These are phyloP conservation scores for Plasmodium malariae DNA, from an alignment of 169 alveolate genomes.

Conservation along the genomic window DNA sequence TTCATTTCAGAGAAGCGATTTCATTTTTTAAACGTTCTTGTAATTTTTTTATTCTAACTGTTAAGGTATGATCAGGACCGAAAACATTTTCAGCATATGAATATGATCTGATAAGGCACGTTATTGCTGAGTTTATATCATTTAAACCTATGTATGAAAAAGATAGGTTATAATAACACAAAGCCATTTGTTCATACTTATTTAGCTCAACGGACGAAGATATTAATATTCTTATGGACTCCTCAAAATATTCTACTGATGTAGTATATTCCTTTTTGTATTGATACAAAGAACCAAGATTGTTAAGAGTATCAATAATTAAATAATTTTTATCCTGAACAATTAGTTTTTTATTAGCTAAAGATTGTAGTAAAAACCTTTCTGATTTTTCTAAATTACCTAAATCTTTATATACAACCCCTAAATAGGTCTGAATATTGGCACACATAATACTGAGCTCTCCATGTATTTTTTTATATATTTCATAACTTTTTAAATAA, in stretches of 20 bases:
- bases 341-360: constrained; percentile 70
- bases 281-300: constrained; percentile 70
- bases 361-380: constrained; percentile 58
- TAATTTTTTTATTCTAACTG: constrained; percentile 40
- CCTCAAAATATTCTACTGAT: constrained; percentile 69
- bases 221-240: constrained; percentile 52
- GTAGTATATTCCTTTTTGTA: constrained; percentile 31
- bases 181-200: constrained; percentile 73
- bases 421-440: constrained; percentile 67
- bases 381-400: constrained; percentile 67
- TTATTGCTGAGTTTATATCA: constrained; percentile 52
- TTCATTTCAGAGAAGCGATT: background rate
- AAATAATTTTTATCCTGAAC: constrained; percentile 45
- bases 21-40: constrained; percentile 32
- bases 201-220: constrained; percentile 46
- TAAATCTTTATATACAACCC: constrained; percentile 74
- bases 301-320: constrained; percentile 72
- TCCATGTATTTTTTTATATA: constrained; percentile 58
- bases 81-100: constrained; percentile 23
- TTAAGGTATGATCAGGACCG: constrained; percentile 69
- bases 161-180: constrained; percentile 67
- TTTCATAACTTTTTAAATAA: constrained; percentile 75
- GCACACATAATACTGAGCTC: constrained; percentile 75
- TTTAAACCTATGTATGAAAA: constrained; percentile 75
- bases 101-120: constrained; percentile 65